Base-by-base conservation (phyloP, 73 alveolate genomes). In the Halteria grandinella region DNA sequence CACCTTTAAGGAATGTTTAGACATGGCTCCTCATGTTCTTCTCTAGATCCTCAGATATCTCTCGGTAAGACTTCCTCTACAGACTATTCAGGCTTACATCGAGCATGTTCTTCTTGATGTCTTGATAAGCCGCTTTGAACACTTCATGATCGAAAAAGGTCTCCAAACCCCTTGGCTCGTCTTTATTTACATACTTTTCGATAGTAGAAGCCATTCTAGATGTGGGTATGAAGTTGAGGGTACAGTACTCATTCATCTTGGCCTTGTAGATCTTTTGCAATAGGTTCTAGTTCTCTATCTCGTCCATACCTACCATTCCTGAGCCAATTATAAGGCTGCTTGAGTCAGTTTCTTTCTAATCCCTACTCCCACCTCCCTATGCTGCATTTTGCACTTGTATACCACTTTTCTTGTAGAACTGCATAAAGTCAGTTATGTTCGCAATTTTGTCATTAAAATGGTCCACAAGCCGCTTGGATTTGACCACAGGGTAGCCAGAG, bases 391-490 rank as follows among this genome's bases (percentile, higher is more conserved):
- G 47, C 47, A 36, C n/a, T 7, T 5, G 47, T 11, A 7, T 36
- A 17, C 64, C 93, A 27, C 80, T 59, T 69, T 89, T 82, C 69
- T 85, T 89, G 88, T 89, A 75, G 54, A 80, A 93, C 55, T 71
- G 89, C 11, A 93, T 78, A 79, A 89, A 83, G 76, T 93, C 96
- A 8, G 87, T 75, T 0, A 82, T 83, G 79, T 92, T 92, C 0
- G 98, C 96, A 0, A 92, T 80, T 31, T 66, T 45, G 49, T 82
- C 76, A 17, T 69, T 77, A 62, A 79, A 82, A 45, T 84, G 69
- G 37, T 71, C 79, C 51, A 55, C 41, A 8, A 93, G 53, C 33
- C 84, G 71, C 37, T 74, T 74, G 52, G 89, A 72, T 69, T 74
- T 71, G 20, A 93, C 52, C 32, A 93, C 87, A 1, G 91, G 81